These are phyloP conservation scores for Alternaria consortialis DNA, from an alignment of 2,329 filamentous ascomycete genomes.

Conservation along the genomic window DNA sequence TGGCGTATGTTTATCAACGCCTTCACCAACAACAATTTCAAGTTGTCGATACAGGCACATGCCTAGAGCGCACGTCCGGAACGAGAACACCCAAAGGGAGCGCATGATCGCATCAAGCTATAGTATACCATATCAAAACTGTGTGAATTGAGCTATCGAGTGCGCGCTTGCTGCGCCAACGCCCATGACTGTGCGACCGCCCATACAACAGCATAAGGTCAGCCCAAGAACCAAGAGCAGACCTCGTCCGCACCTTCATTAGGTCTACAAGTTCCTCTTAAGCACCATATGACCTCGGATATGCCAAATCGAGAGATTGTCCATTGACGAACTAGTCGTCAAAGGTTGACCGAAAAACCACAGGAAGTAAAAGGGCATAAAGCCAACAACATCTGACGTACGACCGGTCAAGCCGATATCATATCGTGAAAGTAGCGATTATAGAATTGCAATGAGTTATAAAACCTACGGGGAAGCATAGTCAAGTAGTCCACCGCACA, in stretches of 20 bases:
- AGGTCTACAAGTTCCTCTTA: neutral
- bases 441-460: neutral
- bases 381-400: neutral
- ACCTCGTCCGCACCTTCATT: neutral
- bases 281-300: neutral
- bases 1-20: neutral
- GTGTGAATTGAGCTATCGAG: neutral
- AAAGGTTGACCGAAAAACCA: neutral
- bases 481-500: neutral
- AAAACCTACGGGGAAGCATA: neutral
- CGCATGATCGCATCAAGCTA: neutral
- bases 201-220: neutral
- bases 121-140: neutral
- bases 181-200: neutral
- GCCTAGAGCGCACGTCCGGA: neutral
- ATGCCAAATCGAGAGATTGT: neutral
- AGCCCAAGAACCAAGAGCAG: neutral
- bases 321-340: neutral
- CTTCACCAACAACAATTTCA: neutral
- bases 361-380: neutral
- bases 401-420: neutral
- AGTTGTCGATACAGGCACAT: neutral
- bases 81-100: neutral
- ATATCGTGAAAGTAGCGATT: neutral
- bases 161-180: neutral